Conservation (phyloP, 2,329 filamentous ascomycete species). For the Gaeumannomyces tritici region DNA sequence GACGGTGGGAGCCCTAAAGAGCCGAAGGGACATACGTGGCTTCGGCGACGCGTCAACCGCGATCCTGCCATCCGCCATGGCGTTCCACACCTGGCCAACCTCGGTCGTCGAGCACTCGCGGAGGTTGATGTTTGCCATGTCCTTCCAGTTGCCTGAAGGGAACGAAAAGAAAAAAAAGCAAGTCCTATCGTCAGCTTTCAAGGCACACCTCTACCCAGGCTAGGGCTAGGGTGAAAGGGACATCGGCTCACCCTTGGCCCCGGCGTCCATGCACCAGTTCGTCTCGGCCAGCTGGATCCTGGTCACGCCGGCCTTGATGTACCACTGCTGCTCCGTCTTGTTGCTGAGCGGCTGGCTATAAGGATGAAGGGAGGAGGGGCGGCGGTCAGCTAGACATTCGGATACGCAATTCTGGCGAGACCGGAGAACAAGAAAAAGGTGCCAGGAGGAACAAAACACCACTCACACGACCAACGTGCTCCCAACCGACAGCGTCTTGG, state of each 20-base stretch:
- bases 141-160: slow-evolving; percentile 25
- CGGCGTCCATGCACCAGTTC: slow-evolving; percentile 30
- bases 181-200: background rate
- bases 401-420: too few species aligned
- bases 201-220: background rate
- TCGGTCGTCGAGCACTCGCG: slow-evolving; percentile 22
- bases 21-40: slow-evolving; percentile 18
- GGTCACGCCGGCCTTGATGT: slow-evolving; percentile 21
- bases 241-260: slow-evolving; percentile 17
- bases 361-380: background rate
- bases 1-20: background rate
- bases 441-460: too few species aligned
- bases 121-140: slow-evolving; percentile 26
- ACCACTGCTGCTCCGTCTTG: slow-evolving; percentile 30
- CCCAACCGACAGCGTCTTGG: slow-evolving; percentile 20
- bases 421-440: slow-evolving; percentile 1
- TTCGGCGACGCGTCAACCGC: slow-evolving; percentile 20
- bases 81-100: slow-evolving; percentile 24
- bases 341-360: slow-evolving; percentile 20
- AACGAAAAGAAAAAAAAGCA: too few species aligned
- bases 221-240: too few species aligned
- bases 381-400: too few species aligned
- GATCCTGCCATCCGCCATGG: slow-evolving; percentile 27
- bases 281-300: slow-evolving; percentile 26
- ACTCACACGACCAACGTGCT: slow-evolving; percentile 25